These are phyloP conservation scores for Penicillium sp. DNA, from an alignment of 2,329 filamentous ascomycete species.

Conservation along the genomic window DNA sequence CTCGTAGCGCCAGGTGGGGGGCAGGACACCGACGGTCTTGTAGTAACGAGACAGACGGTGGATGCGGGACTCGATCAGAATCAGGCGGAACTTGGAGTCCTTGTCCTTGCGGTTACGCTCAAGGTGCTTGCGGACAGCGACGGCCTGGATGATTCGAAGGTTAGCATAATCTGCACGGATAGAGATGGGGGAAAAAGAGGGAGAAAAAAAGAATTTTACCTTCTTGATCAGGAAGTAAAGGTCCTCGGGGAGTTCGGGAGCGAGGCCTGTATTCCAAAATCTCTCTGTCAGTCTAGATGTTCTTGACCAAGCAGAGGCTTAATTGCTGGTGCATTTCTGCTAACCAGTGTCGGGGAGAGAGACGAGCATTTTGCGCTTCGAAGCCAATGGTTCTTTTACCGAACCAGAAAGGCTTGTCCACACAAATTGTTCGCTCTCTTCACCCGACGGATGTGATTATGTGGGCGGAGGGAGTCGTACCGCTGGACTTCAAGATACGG, in stretches of 20 bases:
- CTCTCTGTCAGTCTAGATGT: slow-evolving; percentile 78
- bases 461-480: slow-evolving; percentile 58
- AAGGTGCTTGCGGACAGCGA: slow-evolving; percentile 99
- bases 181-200: too few species aligned
- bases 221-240: slow-evolving; percentile 99
- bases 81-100: slow-evolving; percentile 99
- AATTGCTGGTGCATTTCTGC: slow-evolving; percentile 36
- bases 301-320: slow-evolving; percentile 83
- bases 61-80: slow-evolving; percentile 99
- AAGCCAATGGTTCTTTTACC: slow-evolving; percentile 4
- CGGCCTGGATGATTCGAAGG: slow-evolving; percentile 59
- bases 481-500: slow-evolving; percentile 94
- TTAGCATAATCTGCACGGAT: slow-evolving; percentile 5
- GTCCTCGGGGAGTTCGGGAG: slow-evolving; percentile 98
- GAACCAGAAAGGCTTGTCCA: slow-evolving; percentile 9
- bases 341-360: slow-evolving; percentile 22
- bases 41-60: slow-evolving; percentile 99
- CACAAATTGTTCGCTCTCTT: slow-evolving; percentile 19
- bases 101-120: slow-evolving; percentile 99
- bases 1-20: slow-evolving; percentile 99
- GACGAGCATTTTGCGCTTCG: slow-evolving; percentile 5
- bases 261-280: slow-evolving; percentile 82
- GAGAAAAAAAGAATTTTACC: slow-evolving; percentile 52
- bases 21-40: slow-evolving; percentile 83
- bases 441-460: slow-evolving; percentile 25